phyloP scores from a whole-genome alignment of 2,329 filamentous ascomycete species.

The Phyllosticta citrichinensis region DNA sequence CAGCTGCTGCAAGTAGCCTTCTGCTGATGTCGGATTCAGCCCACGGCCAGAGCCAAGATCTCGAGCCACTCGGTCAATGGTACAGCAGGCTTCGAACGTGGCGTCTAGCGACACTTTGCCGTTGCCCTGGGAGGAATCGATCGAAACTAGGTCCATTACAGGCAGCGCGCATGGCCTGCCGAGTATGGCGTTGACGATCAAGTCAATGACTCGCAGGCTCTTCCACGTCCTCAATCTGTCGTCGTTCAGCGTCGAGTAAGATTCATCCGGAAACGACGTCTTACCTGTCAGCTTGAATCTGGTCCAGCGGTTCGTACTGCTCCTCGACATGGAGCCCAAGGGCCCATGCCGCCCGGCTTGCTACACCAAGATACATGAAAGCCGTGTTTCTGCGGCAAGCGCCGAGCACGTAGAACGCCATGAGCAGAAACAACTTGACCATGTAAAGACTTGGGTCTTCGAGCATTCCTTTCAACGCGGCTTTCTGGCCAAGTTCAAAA shows the following conservation, averaged over 20 bases:
- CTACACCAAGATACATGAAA: conserved; percentile 54
- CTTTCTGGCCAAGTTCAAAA: conserved; percentile 40
- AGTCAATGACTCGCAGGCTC: conserved; percentile 39
- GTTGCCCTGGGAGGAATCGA: conserved; percentile 15
- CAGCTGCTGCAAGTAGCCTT: conserved; percentile 13
- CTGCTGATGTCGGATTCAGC: conserved; percentile 11
- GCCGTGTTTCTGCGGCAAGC: conserved; percentile 50
- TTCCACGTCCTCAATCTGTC: conserved; percentile 35
- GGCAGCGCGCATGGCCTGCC: conserved; percentile 32
- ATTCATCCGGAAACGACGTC: not conserved
- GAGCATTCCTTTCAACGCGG: conserved; percentile 42
- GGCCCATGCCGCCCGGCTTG: conserved; percentile 46
- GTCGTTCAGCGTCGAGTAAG: not conserved
- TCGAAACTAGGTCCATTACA: conserved; percentile 13
- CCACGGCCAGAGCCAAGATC: not conserved
- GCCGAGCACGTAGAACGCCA: conserved; percentile 51
- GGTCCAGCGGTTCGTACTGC: conserved; percentile 17
- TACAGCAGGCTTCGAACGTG: not conserved
- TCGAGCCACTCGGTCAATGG: not conserved
- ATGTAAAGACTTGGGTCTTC: conserved; percentile 45
- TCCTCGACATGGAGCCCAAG: conserved; percentile 43
- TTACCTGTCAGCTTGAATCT: conserved; percentile 13
- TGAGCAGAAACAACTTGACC: conserved; percentile 43
- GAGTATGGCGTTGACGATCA: conserved; percentile 40
- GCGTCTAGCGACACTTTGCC: conserved; percentile 15